Percentiles rank a stretch among this genome's conserved stretches.
Conservation (phyloP, 129 eudicot genomes). For the Ambrosia artemisiifolia region DNA sequence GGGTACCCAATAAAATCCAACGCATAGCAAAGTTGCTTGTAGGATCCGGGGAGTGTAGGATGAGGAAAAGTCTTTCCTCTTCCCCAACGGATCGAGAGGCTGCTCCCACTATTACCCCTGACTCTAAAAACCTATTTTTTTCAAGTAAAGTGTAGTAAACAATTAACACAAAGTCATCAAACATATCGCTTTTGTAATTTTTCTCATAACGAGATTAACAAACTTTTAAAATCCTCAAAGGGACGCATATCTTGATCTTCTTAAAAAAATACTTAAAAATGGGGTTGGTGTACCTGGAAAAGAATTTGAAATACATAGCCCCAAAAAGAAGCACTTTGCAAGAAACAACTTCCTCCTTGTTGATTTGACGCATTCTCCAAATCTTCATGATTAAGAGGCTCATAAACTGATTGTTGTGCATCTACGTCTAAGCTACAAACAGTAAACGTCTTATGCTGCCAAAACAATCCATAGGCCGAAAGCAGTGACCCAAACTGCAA, state of each 20-base stretch:
- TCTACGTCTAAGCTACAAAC: constrained; percentile 20
- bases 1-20: no score
- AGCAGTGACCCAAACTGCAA: constrained; percentile 67
- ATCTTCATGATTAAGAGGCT: constrained; percentile 38
- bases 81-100: no score
- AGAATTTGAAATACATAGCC: constrained; percentile 55
- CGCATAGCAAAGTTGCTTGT: no score
- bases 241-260: neutral
- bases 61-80: no score
- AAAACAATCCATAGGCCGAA: constrained; percentile 60
- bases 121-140: no score
- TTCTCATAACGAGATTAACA: neutral
- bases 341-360: constrained; percentile 23
- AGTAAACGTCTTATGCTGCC: constrained; percentile 28
- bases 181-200: constrained; percentile 5
- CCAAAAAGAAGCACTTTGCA: constrained; percentile 33
- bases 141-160: no score
- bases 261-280: neutral
- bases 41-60: no score
- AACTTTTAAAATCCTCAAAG: constrained; percentile 4
- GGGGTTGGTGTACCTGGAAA: constrained; percentile 49
- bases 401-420: constrained; percentile 47
- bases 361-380: constrained; percentile 31
- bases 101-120: no score
- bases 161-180: neutral